These are phyloP conservation scores for Trypethelium eluteriae DNA, from an alignment of 495 filamentous ascomycete genomes.

Conservation along the genomic window DNA sequence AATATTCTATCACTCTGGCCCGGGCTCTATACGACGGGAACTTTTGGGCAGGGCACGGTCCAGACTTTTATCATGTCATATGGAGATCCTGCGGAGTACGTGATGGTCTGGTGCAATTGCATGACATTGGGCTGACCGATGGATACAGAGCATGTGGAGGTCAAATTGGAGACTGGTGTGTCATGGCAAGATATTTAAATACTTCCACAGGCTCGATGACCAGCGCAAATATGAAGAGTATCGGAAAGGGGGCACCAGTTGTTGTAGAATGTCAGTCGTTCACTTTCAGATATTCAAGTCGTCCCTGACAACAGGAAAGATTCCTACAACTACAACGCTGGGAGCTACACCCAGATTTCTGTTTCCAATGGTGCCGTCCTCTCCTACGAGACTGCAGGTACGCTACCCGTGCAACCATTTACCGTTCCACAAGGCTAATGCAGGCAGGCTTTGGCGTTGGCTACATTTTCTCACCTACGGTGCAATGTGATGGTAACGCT, in stretches of 20 bases:
- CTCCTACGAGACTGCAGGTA: background rate
- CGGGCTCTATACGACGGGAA: background rate
- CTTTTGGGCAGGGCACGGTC: background rate
- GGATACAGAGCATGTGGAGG: background rate
- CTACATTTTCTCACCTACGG: background rate
- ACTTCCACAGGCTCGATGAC: background rate
- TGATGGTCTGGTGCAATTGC: background rate
- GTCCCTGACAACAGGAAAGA: background rate
- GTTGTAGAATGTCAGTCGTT: background rate
- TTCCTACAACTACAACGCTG: background rate
- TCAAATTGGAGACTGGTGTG: background rate
- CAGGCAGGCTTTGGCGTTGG: background rate
- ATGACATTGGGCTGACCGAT: background rate
- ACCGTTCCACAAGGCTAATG: background rate
- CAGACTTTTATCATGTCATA: background rate
- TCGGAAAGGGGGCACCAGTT: background rate
- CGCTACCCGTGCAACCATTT: background rate
- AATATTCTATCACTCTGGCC: background rate
- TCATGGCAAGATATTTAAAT: background rate
- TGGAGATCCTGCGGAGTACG: background rate
- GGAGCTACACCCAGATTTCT: constrained; percentile 4
- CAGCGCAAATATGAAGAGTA: background rate
- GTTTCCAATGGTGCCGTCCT: background rate
- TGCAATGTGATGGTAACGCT: background rate
- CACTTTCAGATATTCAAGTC: background rate